Evolutionary conservation across 2,329 filamentous ascomycete genomes (phyloP).

Genomic region (Aspergillus awamori): DNA sequence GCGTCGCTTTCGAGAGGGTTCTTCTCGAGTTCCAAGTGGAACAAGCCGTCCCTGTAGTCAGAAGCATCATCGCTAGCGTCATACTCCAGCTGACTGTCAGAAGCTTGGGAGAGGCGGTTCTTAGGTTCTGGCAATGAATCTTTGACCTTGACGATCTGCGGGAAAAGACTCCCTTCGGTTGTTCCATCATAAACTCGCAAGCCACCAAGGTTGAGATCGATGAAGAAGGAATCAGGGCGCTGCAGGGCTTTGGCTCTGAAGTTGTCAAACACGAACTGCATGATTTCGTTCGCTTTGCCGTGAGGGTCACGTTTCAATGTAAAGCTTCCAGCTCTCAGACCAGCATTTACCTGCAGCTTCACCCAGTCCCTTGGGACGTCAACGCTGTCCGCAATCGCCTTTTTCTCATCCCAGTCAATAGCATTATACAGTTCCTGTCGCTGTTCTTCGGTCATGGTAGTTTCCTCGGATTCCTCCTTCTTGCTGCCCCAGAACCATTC

Average conservation of each 20-base stretch:
- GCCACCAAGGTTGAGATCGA: slow-evolving; percentile 86
- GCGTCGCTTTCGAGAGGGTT: slow-evolving; percentile 92
- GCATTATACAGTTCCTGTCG: slow-evolving; percentile 94
- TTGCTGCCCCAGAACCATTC: slow-evolving; percentile 90
- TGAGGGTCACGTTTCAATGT: slow-evolving; percentile 86
- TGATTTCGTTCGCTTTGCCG: slow-evolving; percentile 74
- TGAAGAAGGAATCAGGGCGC: slow-evolving; percentile 85
- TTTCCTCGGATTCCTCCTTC: slow-evolving; percentile 72
- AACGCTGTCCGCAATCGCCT: slow-evolving; percentile 81
- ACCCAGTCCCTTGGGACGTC: slow-evolving; percentile 89
- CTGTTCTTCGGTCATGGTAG: slow-evolving; percentile 91
- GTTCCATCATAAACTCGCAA: slow-evolving; percentile 95
- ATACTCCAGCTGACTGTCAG: slow-evolving; percentile 42
- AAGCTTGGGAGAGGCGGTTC: slow-evolving; percentile 34
- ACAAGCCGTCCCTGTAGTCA: slow-evolving; percentile 73
- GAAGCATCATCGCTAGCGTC: slow-evolving; percentile 45
- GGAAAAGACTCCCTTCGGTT: slow-evolving; percentile 85
- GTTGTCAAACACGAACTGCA: slow-evolving; percentile 90
- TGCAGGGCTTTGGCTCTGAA: slow-evolving; percentile 90
- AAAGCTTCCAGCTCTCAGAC: slow-evolving; percentile 93
- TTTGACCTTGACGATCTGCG: slow-evolving; percentile 95
- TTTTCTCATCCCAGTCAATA: slow-evolving; percentile 98
- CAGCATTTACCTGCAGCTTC: slow-evolving; percentile 89
- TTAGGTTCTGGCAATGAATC: slow-evolving; percentile 68
- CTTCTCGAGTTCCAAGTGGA: slow-evolving; percentile 88